Percentiles rank a stretch among this genome's conserved stretches.
These are phyloP conservation scores for Triticum turgidum DNA, from an alignment of 176 grass and related monocot species.

Conservation along the genomic window DNA sequence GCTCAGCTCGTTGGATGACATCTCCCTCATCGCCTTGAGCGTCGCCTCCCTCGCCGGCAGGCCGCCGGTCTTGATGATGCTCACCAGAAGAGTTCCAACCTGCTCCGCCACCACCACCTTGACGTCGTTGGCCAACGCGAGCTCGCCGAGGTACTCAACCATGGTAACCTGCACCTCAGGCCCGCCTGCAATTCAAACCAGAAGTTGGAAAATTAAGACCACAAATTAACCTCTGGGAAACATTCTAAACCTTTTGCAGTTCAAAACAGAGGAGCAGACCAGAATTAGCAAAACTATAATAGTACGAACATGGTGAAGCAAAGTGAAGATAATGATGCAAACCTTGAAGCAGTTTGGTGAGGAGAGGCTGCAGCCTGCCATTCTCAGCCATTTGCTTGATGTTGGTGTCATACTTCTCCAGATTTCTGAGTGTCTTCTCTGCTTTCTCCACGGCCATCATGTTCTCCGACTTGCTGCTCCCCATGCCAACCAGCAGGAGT, in stretches of 20 bases:
- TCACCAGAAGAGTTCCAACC: slow-evolving; percentile 56
- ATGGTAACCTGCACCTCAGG: slow-evolving; percentile 61
- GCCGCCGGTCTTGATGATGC: slow-evolving; percentile 47
- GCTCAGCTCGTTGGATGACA: slow-evolving; percentile 70
- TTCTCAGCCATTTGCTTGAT: slow-evolving; percentile 89
- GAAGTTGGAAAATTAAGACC: background rate
- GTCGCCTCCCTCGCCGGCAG: slow-evolving; percentile 64
- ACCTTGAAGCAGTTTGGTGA: slow-evolving; percentile 54
- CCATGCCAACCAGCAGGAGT: slow-evolving; percentile 79
- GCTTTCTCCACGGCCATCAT: slow-evolving; percentile 61
- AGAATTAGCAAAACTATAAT: background rate
- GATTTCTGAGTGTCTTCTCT: slow-evolving; percentile 63
- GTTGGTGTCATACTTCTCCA: slow-evolving; percentile 65
- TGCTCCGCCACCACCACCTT: slow-evolving; percentile 69
- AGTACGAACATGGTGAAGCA: background rate
- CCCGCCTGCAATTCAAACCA: slow-evolving; percentile 24
- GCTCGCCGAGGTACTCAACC: slow-evolving; percentile 69
- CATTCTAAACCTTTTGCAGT: background rate
- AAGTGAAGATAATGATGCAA: background rate
- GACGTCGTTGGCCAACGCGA: slow-evolving; percentile 61
- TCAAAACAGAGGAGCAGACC: background rate
- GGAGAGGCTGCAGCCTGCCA: slow-evolving; percentile 70
- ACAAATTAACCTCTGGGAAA: background rate
- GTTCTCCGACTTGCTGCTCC: slow-evolving; percentile 66
- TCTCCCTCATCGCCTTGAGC: slow-evolving; percentile 66